Percentiles rank a stretch among this genome's conserved stretches.
These are phyloP conservation scores for Chloranthus sessilifolius DNA, from an alignment of 164 flowering plant species.

Conservation along the genomic window DNA sequence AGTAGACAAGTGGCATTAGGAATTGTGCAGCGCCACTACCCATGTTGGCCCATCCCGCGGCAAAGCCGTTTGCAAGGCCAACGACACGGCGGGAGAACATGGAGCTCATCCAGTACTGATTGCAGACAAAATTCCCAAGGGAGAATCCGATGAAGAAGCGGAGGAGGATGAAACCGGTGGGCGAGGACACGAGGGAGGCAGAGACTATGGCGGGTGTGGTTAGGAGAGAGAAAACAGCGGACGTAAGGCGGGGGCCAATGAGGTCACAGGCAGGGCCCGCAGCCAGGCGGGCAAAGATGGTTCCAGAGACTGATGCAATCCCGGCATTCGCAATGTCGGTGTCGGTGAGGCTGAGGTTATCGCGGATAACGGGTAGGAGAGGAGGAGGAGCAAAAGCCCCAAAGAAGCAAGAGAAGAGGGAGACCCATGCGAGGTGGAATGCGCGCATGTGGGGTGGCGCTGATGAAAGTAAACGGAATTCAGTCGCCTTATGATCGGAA, in stretches of 20 bases:
- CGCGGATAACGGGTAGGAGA: slow-evolving; percentile 70
- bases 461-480: slow-evolving; percentile 36
- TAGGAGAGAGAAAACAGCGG: slow-evolving; percentile 52
- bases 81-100: slow-evolving; percentile 66
- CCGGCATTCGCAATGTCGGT: slow-evolving; percentile 81
- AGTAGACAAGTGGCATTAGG: slow-evolving; percentile 69
- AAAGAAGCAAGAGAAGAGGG: slow-evolving; percentile 76
- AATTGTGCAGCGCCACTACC: slow-evolving; percentile 90
- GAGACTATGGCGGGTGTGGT: slow-evolving; percentile 66
- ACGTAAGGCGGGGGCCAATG: slow-evolving; percentile 71
- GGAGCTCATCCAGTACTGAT: slow-evolving; percentile 92
- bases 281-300: slow-evolving; percentile 60
- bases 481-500: slow-evolving; percentile 72
- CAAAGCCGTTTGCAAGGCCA: slow-evolving; percentile 66
- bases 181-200: slow-evolving; percentile 34
- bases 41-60: slow-evolving; percentile 87
- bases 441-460: slow-evolving; percentile 78
- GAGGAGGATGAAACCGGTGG: slow-evolving; percentile 47
- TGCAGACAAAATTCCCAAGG: slow-evolving; percentile 73
- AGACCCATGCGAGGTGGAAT: slow-evolving; percentile 79
- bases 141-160: slow-evolving; percentile 86
- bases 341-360: slow-evolving; percentile 67
- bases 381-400: slow-evolving; percentile 84
- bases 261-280: slow-evolving; percentile 86
- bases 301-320: slow-evolving; percentile 76